Evolutionary conservation across 2,329 filamentous ascomycete genomes (phyloP), one percentile per base, ranked within the genome.

Genomic region (Diaporthe sp.): DNA sequence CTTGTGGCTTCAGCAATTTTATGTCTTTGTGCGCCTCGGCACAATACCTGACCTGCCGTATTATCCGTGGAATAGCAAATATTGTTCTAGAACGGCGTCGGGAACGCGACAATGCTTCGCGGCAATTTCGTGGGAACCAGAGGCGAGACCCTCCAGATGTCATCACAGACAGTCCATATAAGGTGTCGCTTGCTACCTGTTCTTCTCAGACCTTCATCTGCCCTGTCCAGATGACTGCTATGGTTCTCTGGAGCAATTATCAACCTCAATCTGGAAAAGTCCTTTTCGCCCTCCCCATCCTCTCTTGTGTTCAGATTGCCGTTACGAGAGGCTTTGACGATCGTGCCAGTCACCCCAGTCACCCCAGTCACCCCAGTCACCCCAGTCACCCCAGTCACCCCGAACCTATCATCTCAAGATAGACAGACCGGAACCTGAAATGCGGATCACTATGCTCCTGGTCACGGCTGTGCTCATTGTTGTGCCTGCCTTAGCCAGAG

Each of bases 21-120:
- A 63, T 70, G 30, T 55, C 74, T 73, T 75, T 75, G 74, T 75
- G 56, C 55, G 25, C 25, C 13, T 22, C 19, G 22, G 35, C 17
- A 75, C 70, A 75, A 73, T 73, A 39, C 44, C 55, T 70, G n/a
- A 27, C 39, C 9, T 39, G 27, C 4, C 30, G 13, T 39, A 71
- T 71, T 71, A 63, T 71, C 15, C 17, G 19, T 39, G 30, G n/a
- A 47, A 65, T 17, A 12, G 9, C 25, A 15, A 19, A 63, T 37
- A 53, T 39, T 35, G 8, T 65, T 56, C 56, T 66, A 65, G 56
- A 70, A 56, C 56, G 15, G n/a, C 42, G 19, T 32, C 7, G 39
- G 35, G 30, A 51, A 47, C 12, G n/a, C 32, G n/a, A 4, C 27
- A 25, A 17, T 12, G 47, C 22, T 13, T 72, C 32, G 2, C 15